Percentiles rank a stretch among this genome's conserved stretches.
Conservation (phyloP, 2,329 filamentous ascomycete species). For the Byssochlamys sp. region DNA sequence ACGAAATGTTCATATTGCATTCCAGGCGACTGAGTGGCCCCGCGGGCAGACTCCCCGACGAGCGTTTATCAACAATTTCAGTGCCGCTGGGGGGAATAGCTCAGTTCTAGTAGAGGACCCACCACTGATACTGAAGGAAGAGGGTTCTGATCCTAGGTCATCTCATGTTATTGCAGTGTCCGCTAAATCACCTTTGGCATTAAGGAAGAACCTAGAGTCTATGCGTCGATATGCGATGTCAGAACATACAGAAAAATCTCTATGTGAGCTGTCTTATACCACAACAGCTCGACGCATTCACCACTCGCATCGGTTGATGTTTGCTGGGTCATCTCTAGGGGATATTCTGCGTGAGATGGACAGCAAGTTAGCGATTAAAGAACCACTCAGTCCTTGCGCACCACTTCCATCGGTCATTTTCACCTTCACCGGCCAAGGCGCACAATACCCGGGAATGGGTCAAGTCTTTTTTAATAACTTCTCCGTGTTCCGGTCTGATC, state of each 20-base stretch:
- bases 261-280: slow-evolving; percentile 51
- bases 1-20: slow-evolving; percentile 29
- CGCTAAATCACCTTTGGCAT: slow-evolving; percentile 41
- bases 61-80: slow-evolving; percentile 54
- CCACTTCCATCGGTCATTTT: slow-evolving; percentile 21
- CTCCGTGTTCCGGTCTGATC: slow-evolving; percentile 2
- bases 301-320: slow-evolving; percentile 24
- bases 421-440: slow-evolving; percentile 28
- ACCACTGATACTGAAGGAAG: no score
- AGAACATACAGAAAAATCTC: slow-evolving; percentile 13
- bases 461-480: slow-evolving; percentile 21
- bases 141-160: slow-evolving; percentile 28
- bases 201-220: slow-evolving; percentile 32
- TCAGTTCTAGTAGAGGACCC: slow-evolving; percentile 35
- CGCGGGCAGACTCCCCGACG: slow-evolving; percentile 24
- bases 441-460: slow-evolving; percentile 18
- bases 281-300: slow-evolving; percentile 54
- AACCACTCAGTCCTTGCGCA: no score
- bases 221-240: slow-evolving; percentile 27
- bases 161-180: slow-evolving; percentile 46
- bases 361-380: no score
- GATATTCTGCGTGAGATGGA: no score
- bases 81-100: slow-evolving; percentile 59
- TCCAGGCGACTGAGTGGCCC: slow-evolving; percentile 20
- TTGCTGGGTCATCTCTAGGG: not conserved